Evolutionary conservation across 768 basidiomycete species (phyloP), one percentile per base, ranked within the genome.

Genomic region (Rhizopogon salebrosus): DNA sequence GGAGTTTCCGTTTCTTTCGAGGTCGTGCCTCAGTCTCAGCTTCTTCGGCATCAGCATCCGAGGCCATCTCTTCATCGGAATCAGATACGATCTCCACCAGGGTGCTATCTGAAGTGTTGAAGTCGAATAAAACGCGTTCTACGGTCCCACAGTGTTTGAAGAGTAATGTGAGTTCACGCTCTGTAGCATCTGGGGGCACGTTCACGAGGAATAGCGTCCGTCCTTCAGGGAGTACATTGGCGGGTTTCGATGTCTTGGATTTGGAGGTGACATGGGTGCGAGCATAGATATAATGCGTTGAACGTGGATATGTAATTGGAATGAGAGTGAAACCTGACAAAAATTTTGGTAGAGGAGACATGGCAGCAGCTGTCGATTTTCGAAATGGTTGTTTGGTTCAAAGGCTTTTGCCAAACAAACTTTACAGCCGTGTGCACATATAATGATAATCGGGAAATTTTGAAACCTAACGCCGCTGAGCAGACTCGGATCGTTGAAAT

Each of bases 171-270:
- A 97, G 69, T 62, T 93, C 91, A 35, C 89, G 77, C 59, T 90
- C 89, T 1, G 90, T 89, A 3, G 90, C 82, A 65, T 95, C 92
- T 51, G 92, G 85, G 2, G 95, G 93, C 5, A 95, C 71, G 61
- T 98, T 97, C 51, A 89, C 89, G 2, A 95, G 71, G 62, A 98
- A 98, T 9, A 95, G 74, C 0, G 92, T 95, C 40, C 92, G 79
- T 14, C 79, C 83, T 29, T 80, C 65, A 57, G 79, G 72, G 49
- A 71, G 75, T 14, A 10, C 20, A 46, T 46, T 23, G 8, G 5
- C 22, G 37, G 58, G 26, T 58, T 52, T 49, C 52, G 38, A 38
- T 26, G 60, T 62, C 72, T 75, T 60, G 3, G 62, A 39, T 40
- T 80, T 80, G 14, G 82, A 74, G 3, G 75, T 71, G 23, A 70